These are phyloP conservation scores for Phialemoniopsis sp. DNA, from an alignment of 2,329 filamentous ascomycete genomes.

Conservation along the genomic window DNA sequence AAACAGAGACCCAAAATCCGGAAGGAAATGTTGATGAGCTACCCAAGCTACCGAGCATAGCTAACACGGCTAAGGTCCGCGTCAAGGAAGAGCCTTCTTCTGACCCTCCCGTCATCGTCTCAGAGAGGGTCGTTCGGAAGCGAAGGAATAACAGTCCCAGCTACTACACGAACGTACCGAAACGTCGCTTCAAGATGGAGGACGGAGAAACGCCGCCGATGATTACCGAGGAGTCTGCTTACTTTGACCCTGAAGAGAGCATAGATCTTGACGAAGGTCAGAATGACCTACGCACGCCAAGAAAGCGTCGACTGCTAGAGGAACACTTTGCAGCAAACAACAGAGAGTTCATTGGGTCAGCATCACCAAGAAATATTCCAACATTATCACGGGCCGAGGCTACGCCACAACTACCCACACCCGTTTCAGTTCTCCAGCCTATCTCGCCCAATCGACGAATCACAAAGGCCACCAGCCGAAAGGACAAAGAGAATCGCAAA, in stretches of 20 bases:
- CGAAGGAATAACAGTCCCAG: constrained; percentile 23
- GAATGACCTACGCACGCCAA: constrained; percentile 35
- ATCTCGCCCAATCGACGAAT: no score
- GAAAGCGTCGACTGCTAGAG: constrained; percentile 21
- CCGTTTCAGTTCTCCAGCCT: no score
- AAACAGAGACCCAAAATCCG: constrained; percentile 2
- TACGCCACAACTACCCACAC: no score
- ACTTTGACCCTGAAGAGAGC: constrained; percentile 45
- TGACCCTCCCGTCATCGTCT: constrained; percentile 46
- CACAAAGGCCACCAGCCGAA: no score
- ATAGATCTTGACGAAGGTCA: constrained; percentile 54
- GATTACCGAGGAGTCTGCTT: constrained; percentile 15
- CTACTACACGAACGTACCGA: no score
- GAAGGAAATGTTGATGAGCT: constrained; percentile 12
- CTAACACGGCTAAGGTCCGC: constrained; percentile 1
- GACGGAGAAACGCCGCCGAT: constrained; percentile 21
- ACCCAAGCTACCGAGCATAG: constrained; percentile 19
- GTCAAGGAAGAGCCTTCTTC: constrained; percentile 53
- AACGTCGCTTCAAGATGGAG: constrained; percentile 38
- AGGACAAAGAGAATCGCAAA: no score
- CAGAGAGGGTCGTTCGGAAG: constrained; percentile 44
- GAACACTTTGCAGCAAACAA: no score
- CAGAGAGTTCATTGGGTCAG: no score
- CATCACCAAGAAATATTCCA: no score
- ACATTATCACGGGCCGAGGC: no score